These are phyloP conservation scores for Lactifluus piperatus DNA, from an alignment of 768 basidiomycete genomes.

Conservation along the genomic window DNA sequence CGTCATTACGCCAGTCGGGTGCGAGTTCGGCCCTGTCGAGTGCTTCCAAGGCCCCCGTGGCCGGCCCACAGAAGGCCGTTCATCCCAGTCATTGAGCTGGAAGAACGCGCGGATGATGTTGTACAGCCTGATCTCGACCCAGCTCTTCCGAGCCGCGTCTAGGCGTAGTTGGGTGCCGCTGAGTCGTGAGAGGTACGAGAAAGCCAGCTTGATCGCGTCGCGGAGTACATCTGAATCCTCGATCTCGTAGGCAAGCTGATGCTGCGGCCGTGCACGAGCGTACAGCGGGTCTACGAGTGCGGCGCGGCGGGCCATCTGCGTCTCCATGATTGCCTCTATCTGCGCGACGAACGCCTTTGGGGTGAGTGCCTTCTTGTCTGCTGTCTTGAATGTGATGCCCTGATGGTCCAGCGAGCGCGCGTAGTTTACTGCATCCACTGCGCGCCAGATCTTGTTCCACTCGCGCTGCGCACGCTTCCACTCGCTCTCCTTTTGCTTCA, in stretches of 20 bases:
- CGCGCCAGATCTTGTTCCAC: constrained; percentile 99
- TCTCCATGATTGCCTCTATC: constrained; percentile 77
- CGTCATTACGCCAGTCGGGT: background rate
- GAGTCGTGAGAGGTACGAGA: constrained; percentile 87
- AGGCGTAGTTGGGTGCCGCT: constrained; percentile 81
- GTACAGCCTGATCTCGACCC: constrained; percentile 77
- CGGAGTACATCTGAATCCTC: constrained; percentile 72
- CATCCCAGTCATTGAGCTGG: constrained; percentile 17
- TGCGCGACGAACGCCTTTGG: constrained; percentile 72
- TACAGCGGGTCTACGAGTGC: constrained; percentile 44
- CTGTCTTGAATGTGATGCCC: constrained; percentile 80
- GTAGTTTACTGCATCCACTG: constrained; percentile 92
- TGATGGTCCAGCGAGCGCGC: constrained; percentile 91
- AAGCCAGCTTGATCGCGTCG: constrained; percentile 80
- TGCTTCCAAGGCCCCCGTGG: constrained; percentile 6
- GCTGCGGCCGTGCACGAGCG: constrained; percentile 53
- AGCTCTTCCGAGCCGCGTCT: constrained; percentile 58
- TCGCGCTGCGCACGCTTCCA: constrained; percentile 97
- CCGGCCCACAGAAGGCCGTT: constrained; percentile 2
- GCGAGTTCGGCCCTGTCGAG: background rate
- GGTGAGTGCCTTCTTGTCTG: constrained; percentile 79
- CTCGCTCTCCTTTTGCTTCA: constrained; percentile 96
- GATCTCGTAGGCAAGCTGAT: constrained; percentile 75
- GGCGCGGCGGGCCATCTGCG: constrained; percentile 69
- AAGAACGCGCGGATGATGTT: constrained; percentile 71